Evolutionary conservation across 805 yeast genomes (phyloP), one percentile per base, ranked within the genome.

Genomic region (Yarrowia divulgata): DNA sequence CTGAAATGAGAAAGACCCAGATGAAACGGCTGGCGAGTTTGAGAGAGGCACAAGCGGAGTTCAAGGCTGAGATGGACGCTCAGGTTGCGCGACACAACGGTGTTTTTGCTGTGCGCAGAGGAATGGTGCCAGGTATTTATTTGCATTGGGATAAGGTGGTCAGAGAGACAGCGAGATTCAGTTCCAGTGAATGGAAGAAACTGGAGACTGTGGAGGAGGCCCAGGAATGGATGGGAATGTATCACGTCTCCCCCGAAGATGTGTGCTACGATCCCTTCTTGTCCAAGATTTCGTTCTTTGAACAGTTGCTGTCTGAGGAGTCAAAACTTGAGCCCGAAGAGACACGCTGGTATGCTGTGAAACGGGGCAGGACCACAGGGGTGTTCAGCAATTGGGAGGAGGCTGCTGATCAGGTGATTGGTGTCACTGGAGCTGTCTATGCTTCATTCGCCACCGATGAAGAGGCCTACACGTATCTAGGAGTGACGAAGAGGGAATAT

Each of bases 321-420:
- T 14, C 29, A 6, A 18, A 19, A 19, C 16, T 45, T 1, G 49
- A 19, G 23, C 49, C 49, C 3, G 49, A 18, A 19, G 37, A 37
- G 35, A 39, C 14, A 9, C 34, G 3, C 14, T 60, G 66, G 66
- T 43, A 45, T 14, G 50, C 40, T 16, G 64, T 58, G 3, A 42
- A 43, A 16, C 13, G 3, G 7, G 63, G 64, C 3, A 13, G 64
- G 1, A 9, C n/a, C 4, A 7, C 50, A 2, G 64, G 64, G 4
- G 40, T 58, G 8, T 58, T 14, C 12, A 16, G 13, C 9, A 18
- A 58, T 50, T 58, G 64, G 64, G 40, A 42, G 23, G 37, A 14
- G 6, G 64, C 49, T 12, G 39, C 48, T 0, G 64, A 58, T 3
- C 64, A 58, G 49, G 40, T 58, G 10, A 34, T 58, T 12, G 64